A percentile compares a stretch with the other conserved stretches of the same genome.
These are phyloP conservation scores for Medicago lupulina DNA, from an alignment of 306 rosid genomes.

Conservation along the genomic window DNA sequence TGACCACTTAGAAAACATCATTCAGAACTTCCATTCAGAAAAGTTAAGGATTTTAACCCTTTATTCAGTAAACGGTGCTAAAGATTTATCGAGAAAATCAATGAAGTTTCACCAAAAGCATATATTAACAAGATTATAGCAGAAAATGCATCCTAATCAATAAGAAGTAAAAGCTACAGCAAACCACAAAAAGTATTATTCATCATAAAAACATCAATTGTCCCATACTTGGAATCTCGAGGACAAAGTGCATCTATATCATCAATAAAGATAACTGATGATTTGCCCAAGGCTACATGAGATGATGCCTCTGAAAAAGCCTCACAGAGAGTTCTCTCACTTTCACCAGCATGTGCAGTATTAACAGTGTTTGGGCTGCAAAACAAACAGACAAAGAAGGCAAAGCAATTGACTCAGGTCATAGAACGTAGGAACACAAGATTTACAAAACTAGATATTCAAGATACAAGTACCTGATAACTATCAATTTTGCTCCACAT, in stretches of 20 bases:
- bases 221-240: constrained; percentile 74
- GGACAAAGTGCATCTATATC: constrained; percentile 93
- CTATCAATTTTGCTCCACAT: constrained; percentile 76
- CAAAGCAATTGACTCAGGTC: constrained; percentile 6
- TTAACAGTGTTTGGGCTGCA: constrained; percentile 82
- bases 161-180: too few relatives aligned
- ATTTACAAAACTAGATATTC: too few relatives aligned
- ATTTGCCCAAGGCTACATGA: constrained; percentile 61
- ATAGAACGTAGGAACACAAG: too few relatives aligned
- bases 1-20: too few relatives aligned
- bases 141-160: too few relatives aligned
- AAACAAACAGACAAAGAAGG: constrained; percentile 40
- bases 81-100: too few relatives aligned
- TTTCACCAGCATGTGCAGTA: constrained; percentile 79
- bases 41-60: too few relatives aligned
- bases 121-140: too few relatives aligned
- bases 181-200: too few relatives aligned
- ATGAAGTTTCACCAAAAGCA: too few relatives aligned
- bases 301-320: constrained; percentile 81
- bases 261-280: constrained; percentile 81
- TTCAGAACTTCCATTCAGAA: too few relatives aligned
- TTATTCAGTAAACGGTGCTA: too few relatives aligned
- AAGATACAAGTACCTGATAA: constrained; percentile 67
- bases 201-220: constrained; percentile 14
- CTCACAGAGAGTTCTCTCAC: constrained; percentile 78